These are phyloP conservation scores for Geranium rotundifolium DNA, from an alignment of 345 rosid genomes.

Conservation along the genomic window DNA sequence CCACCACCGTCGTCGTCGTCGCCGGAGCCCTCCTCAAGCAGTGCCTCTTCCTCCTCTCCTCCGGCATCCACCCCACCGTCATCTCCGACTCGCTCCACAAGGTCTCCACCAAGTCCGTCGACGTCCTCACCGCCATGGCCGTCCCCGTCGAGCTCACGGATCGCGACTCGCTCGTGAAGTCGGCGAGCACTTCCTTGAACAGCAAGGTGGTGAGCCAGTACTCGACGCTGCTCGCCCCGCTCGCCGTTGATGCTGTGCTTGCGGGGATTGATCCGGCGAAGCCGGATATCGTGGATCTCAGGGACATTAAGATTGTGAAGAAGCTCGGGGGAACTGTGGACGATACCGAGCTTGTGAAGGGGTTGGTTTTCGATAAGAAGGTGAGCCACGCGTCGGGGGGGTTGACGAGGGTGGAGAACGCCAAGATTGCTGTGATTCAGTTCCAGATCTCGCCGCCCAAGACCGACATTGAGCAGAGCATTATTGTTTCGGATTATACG, in stretches of 20 bases:
- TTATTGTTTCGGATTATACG: conserved; percentile 85
- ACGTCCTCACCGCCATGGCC: conserved; percentile 83
- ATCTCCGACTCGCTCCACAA: conserved; percentile 89
- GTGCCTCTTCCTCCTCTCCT: conserved; percentile 48
- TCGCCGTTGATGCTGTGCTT: conserved; percentile 85
- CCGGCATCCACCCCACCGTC: conserved; percentile 93
- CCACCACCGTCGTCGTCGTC: conserved; percentile 89
- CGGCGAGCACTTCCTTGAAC: conserved; percentile 82
- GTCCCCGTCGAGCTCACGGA: conserved; percentile 85
- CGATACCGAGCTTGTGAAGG: conserved; percentile 80
- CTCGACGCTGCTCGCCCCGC: conserved; percentile 79
- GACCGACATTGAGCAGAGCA: conserved; percentile 96
- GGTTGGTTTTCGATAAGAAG: conserved; percentile 87
- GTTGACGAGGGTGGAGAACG: conserved; percentile 71
- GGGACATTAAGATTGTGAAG: conserved; percentile 91
- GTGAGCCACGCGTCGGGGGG: conserved; percentile 93
- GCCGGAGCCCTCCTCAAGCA: conserved; percentile 86
- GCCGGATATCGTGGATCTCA: conserved; percentile 75
- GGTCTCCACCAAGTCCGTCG: conserved; percentile 56
- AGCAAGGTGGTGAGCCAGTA: conserved; percentile 97
- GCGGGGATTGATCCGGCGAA: conserved; percentile 69
- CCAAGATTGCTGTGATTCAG: conserved; percentile 92
- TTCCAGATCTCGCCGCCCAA: conserved; percentile 96
- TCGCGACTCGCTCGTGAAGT: conserved; percentile 67
- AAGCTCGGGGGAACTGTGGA: conserved; percentile 99